phyloP scores from a whole-genome alignment of 441 rosid species.

The Breynia disticha region DNA sequence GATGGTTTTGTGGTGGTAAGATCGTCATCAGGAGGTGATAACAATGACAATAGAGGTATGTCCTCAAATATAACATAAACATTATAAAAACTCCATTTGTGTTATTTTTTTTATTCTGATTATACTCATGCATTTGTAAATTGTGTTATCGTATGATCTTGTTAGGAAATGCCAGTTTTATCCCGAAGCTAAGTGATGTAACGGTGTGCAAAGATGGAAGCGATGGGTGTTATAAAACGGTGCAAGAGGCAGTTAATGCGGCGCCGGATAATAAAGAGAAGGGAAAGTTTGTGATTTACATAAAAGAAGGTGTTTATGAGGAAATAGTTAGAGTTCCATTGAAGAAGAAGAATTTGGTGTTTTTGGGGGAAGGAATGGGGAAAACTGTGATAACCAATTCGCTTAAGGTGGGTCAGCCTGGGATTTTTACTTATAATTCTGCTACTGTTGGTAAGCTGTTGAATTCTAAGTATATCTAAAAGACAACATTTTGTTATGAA shows the following conservation, averaged over 20 bases:
- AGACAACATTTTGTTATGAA: too few relatives aligned
- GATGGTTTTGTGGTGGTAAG: slow-evolving; percentile 72
- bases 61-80: too few relatives aligned
- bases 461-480: too few relatives aligned
- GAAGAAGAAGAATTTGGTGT: slow-evolving; percentile 64
- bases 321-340: slow-evolving; percentile 74
- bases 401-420: slow-evolving; percentile 38
- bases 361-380: slow-evolving; percentile 79
- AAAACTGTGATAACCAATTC: slow-evolving; percentile 80
- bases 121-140: too few relatives aligned
- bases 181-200: slow-evolving; percentile 34
- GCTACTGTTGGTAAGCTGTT: slow-evolving; percentile 86
- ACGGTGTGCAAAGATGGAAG: slow-evolving; percentile 61
- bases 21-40: too few relatives aligned
- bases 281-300: slow-evolving; percentile 66
- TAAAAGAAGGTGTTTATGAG: slow-evolving; percentile 62
- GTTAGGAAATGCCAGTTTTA: too few relatives aligned
- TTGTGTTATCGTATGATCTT: too few relatives aligned
- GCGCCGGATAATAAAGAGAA: slow-evolving; percentile 46
- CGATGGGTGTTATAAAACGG: slow-evolving; percentile 40
- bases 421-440: slow-evolving; percentile 51
- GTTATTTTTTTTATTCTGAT: too few relatives aligned
- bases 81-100: too few relatives aligned
- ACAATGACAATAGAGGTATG: too few relatives aligned
- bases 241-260: slow-evolving; percentile 75